Conservation (phyloP, 495 filamentous ascomycete genomes). For the Penicillium ochrochloron region DNA sequence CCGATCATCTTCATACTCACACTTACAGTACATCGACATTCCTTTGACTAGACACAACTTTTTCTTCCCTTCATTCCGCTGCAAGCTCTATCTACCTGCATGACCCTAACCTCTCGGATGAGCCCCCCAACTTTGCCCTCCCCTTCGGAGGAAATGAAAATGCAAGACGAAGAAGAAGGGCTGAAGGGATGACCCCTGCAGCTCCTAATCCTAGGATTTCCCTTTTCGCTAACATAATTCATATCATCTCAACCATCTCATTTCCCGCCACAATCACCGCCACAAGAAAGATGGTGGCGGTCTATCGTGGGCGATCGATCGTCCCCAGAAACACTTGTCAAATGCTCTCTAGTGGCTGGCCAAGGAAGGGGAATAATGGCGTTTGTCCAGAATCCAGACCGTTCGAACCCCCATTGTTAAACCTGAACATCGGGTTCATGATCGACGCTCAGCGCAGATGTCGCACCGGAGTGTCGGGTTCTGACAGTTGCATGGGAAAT, state of each 20-base stretch:
- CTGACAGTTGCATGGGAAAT: constrained; percentile 26
- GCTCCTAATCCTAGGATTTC: background rate
- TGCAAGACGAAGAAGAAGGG: background rate
- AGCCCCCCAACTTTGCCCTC: constrained; percentile 4
- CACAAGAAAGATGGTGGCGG: constrained; percentile 9
- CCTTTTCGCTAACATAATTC: background rate
- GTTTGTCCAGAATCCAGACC: constrained; percentile 16
- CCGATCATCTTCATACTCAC: background rate
- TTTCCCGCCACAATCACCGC: constrained; percentile 11
- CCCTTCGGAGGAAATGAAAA: constrained; percentile 14
- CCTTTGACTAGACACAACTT: background rate
- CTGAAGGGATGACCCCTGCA: constrained; percentile 4
- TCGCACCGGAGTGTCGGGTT: constrained; percentile 45
- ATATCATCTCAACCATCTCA: background rate
- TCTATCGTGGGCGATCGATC: constrained; percentile 4
- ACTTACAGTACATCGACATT: background rate
- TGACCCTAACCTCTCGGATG: background rate
- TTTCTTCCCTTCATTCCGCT: constrained; percentile 7
- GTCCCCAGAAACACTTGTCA: background rate
- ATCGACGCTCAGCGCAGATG: constrained; percentile 36
- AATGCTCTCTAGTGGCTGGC: background rate
- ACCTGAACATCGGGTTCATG: constrained; percentile 20
- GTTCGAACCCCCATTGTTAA: constrained; percentile 2
- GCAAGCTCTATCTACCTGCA: constrained; percentile 2
- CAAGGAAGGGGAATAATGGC: background rate